A percentile compares a stretch with the other conserved stretches of the same genome.
These are phyloP conservation scores for Mycena epipterygia DNA, from an alignment of 768 basidiomycete species.

Conservation along the genomic window DNA sequence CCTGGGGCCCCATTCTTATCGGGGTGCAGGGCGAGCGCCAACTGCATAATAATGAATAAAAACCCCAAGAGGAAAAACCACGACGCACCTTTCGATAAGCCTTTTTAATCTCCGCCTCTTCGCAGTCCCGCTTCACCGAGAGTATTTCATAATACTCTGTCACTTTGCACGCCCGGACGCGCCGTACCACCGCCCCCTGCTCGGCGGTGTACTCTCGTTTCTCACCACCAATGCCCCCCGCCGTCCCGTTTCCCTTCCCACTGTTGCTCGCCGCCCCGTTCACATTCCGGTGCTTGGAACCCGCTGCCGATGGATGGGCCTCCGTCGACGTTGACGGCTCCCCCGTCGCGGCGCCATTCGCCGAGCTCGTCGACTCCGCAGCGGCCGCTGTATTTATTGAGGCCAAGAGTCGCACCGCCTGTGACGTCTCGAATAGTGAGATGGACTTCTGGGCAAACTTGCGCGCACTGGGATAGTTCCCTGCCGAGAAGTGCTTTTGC, in stretches of 20 bases:
- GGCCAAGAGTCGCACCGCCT: conserved; percentile 77
- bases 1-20: conserved; percentile 98
- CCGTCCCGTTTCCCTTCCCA: conserved; percentile 58
- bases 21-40: conserved; percentile 90
- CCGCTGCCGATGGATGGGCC: conserved; percentile 80
- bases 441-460: conserved; percentile 94
- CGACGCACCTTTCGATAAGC: conserved; percentile 93
- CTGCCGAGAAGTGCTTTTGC: conserved; percentile 77
- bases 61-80: neutral
- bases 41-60: conserved; percentile 54
- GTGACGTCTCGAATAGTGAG: conserved; percentile 82
- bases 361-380: conserved; percentile 57
- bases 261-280: conserved; percentile 42
- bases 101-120: conserved; percentile 90
- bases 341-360: conserved; percentile 57
- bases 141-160: conserved; percentile 96
- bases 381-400: conserved; percentile 71
- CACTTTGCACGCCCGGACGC: conserved; percentile 87
- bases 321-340: conserved; percentile 64
- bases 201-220: conserved; percentile 92
- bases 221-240: conserved; percentile 75
- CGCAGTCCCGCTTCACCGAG: conserved; percentile 81
- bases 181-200: conserved; percentile 85
- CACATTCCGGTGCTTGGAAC: conserved; percentile 73
- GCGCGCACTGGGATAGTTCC: conserved; percentile 82